Base-by-base conservation (phyloP, 23 red algal species). In the Gracilariopsis chorda region DNA sequence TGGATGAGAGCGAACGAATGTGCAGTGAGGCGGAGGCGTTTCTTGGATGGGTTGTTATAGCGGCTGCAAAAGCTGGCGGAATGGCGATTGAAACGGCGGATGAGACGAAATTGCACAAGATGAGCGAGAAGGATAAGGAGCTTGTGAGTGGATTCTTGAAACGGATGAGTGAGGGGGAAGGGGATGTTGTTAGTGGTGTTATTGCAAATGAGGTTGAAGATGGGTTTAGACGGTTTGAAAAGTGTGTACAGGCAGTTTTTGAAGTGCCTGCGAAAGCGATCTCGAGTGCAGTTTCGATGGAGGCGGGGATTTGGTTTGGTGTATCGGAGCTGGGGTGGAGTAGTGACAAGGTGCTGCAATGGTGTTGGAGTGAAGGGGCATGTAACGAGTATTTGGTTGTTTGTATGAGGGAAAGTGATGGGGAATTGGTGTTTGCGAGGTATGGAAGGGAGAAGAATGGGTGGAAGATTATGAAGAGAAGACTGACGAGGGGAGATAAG, bases 1-100 rank as follows among this genome's bases (percentile, higher is more conserved):
- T 58, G 48, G 27, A 57, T 29, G 85, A 76, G 46, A 89, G 65
- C 48, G 64, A 89, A 89, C 58, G 36, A 25, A 76, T 89, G 49
- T 41, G 68, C 2, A 51, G 69, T 30, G 65, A 89, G 53, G 69
- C 85, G 11, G 85, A 89, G 56, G 69, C 85, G 29, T 89, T 89
- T 78, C 58, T 89, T 10, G 72, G 68, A 23, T 89, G 85, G 85
- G 48, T 89, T 17, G 85, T 89, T 30, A 57, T 89, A 32, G 67
- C 85, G 19, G 69, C 85, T 35, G 70, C 72, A 17, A 78, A 53
- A 49, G 85, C 85, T 43, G 85, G 85, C 0, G 85, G 85, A 29
- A 27, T 23, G 51, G 48, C 82, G 12, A 45, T 8, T 36, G 57
- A 71, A 35, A 32, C 60, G 37, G 29, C 60, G 71, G 52, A 55